Evolutionary conservation across 2,329 filamentous ascomycete species (phyloP).

Genomic region (Sarocladium brachiariae): DNA sequence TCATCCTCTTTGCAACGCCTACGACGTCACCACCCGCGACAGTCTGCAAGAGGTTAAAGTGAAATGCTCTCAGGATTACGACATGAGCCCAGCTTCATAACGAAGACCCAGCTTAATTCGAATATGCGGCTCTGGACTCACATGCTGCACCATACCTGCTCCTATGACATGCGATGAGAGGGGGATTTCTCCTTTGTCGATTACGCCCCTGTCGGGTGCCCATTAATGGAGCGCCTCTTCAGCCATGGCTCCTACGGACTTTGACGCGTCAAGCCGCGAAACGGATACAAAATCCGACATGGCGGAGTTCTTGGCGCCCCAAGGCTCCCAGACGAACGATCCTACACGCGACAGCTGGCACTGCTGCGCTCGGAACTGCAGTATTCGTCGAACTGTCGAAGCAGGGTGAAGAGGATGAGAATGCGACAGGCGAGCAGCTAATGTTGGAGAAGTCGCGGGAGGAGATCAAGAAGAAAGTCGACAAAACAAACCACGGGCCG

Average conservation of each 20-base stretch:
- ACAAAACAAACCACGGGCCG: constrained; percentile 54
- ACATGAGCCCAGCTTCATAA: too few species aligned
- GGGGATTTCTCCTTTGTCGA: constrained; percentile 35
- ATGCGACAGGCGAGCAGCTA: constrained; percentile 68
- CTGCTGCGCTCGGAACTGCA: constrained; percentile 42
- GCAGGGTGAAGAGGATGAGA: constrained; percentile 35
- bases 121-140: neutral
- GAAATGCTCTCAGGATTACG: too few species aligned
- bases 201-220: constrained; percentile 30
- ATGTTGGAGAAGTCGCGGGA: constrained; percentile 79
- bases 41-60: too few species aligned
- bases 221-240: neutral
- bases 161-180: constrained; percentile 37
- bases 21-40: constrained; percentile 11
- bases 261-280: constrained; percentile 8
- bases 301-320: neutral
- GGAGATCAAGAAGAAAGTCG: constrained; percentile 66
- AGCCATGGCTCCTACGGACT: neutral
- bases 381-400: constrained; percentile 54
- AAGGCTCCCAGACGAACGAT: constrained; percentile 18
- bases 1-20: neutral
- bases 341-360: constrained; percentile 34
- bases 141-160: neutral
- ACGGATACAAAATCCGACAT: neutral
- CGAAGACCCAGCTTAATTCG: neutral